phyloP scores from a whole-genome alignment of 805 yeast genomes.

The Pichia insulana region DNA sequence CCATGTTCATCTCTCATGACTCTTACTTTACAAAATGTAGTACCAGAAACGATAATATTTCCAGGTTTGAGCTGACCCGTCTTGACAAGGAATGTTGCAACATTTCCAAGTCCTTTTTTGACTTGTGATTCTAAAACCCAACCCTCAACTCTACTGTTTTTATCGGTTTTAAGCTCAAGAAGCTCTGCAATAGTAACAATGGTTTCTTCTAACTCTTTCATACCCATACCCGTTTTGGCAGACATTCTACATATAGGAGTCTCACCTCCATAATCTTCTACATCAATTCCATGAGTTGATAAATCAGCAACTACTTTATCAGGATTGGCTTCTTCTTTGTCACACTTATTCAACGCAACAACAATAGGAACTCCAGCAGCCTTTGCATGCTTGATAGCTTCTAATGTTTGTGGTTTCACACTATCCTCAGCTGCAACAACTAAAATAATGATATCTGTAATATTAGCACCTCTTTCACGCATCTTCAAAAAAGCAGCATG shows the following conservation, averaged over 20 bases:
- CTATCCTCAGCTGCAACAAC: conserved; percentile 98
- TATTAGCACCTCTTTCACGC: conserved; percentile 93
- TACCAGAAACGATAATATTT: conserved; percentile 73
- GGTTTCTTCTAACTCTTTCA: conserved; percentile 85
- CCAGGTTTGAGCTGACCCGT: conserved; percentile 73
- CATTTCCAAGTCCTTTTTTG: conserved; percentile 73
- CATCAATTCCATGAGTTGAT: conserved; percentile 66
- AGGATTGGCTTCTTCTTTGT: conserved; percentile 65
- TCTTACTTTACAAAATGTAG: conserved; percentile 76
- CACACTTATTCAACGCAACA: conserved; percentile 91
- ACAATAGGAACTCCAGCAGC: conserved; percentile 74
- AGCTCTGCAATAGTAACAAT: conserved; percentile 78
- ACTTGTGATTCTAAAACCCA: conserved; percentile 83
- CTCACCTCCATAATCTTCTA: conserved; percentile 94
- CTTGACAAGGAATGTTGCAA: conserved; percentile 76
- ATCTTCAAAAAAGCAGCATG: conserved; percentile 94
- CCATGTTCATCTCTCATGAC: conserved; percentile 71
- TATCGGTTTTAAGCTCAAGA: conserved; percentile 63
- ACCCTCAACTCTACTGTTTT: conserved; percentile 58
- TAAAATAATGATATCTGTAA: conserved; percentile 84
- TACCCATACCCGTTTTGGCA: conserved; percentile 82
- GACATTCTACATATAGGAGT: conserved; percentile 82
- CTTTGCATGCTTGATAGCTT: conserved; percentile 89
- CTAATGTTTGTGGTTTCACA: conserved; percentile 94
- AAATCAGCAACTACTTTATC: conserved; percentile 74